Conservation (phyloP, 192 early-diverging fungal genomes). For the Rhizophagus sp. region DNA sequence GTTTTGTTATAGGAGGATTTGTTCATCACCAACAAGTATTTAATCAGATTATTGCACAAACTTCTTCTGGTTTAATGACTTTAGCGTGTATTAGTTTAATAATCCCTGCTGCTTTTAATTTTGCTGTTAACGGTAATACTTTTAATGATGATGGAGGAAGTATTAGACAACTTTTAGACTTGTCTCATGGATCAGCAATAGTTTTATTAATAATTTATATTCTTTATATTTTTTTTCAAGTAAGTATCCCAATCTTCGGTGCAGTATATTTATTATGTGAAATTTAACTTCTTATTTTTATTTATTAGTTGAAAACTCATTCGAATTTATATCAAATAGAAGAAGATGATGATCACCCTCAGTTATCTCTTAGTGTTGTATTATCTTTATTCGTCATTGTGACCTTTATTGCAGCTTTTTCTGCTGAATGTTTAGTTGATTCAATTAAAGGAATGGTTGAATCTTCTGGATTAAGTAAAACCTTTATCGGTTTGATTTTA, state of each 20-base stretch:
- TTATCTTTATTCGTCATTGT: slow-evolving; percentile 54
- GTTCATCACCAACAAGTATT: slow-evolving; percentile 54
- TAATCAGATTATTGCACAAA: slow-evolving; percentile 68
- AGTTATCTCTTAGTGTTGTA: slow-evolving; percentile 46
- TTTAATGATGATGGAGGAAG: background rate
- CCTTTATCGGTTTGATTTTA: slow-evolving; percentile 90
- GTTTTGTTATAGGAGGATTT: too few relatives aligned
- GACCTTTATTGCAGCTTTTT: slow-evolving; percentile 74
- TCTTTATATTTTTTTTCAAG: slow-evolving; percentile 65
- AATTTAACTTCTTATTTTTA: background rate
- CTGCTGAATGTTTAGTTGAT: slow-evolving; percentile 83
- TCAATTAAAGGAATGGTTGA: slow-evolving; percentile 78
- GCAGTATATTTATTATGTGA: background rate
- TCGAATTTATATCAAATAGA: background rate
- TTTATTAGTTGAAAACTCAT: background rate
- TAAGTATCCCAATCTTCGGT: background rate
- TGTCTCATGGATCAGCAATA: slow-evolving; percentile 69
- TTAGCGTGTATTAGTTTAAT: slow-evolving; percentile 68
- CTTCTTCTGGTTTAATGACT: slow-evolving; percentile 66
- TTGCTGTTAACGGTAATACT: background rate
- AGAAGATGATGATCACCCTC: slow-evolving; percentile 66
- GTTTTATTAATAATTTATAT: slow-evolving; percentile 70
- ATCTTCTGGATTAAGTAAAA: slow-evolving; percentile 68
- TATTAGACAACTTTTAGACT: slow-evolving; percentile 48
- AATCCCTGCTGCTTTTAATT: slow-evolving; percentile 65